phyloP scores from a whole-genome alignment of 768 basidiomycete genomes.

The Pisolithus orientalis region DNA sequence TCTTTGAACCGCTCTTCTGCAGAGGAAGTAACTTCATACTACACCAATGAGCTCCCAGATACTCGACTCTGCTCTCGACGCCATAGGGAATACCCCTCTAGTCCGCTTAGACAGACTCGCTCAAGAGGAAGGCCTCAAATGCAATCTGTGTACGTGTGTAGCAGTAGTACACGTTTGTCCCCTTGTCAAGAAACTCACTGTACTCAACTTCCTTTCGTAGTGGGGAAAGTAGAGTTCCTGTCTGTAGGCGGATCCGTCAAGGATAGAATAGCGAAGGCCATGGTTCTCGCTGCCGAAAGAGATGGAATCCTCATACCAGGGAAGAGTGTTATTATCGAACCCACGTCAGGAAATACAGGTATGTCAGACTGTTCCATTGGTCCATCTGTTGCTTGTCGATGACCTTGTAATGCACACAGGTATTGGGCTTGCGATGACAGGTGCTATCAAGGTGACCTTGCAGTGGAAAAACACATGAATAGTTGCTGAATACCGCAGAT shows the following conservation, averaged over 20 bases:
- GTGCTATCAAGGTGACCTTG: slow-evolving; percentile 79
- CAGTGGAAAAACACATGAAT: slow-evolving; percentile 13
- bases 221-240: slow-evolving; percentile 87
- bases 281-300: slow-evolving; percentile 92
- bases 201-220: slow-evolving; percentile 29
- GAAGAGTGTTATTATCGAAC: slow-evolving; percentile 89
- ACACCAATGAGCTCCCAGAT: slow-evolving; percentile 41
- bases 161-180: no score
- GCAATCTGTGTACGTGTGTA: slow-evolving; percentile 72
- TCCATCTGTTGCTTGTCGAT: not conserved
- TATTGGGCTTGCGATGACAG: slow-evolving; percentile 89
- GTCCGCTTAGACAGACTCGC: slow-evolving; percentile 81
- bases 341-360: slow-evolving; percentile 96
- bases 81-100: slow-evolving; percentile 88
- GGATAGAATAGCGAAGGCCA: slow-evolving; percentile 92
- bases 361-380: slow-evolving; percentile 13
- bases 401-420: slow-evolving; percentile 36
- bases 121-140: slow-evolving; percentile 65
- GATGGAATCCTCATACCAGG: slow-evolving; percentile 83
- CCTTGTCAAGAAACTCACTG: not conserved
- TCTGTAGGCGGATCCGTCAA: slow-evolving; percentile 93
- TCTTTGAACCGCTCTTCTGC: no score
- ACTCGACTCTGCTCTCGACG: slow-evolving; percentile 74
- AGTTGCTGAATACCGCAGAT: slow-evolving; percentile 71
- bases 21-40: no score